A percentile compares a stretch with the other conserved stretches of the same genome.
These are phyloP conservation scores for Dioscorea cayenensis DNA, from an alignment of 116 monocot species.

Conservation along the genomic window DNA sequence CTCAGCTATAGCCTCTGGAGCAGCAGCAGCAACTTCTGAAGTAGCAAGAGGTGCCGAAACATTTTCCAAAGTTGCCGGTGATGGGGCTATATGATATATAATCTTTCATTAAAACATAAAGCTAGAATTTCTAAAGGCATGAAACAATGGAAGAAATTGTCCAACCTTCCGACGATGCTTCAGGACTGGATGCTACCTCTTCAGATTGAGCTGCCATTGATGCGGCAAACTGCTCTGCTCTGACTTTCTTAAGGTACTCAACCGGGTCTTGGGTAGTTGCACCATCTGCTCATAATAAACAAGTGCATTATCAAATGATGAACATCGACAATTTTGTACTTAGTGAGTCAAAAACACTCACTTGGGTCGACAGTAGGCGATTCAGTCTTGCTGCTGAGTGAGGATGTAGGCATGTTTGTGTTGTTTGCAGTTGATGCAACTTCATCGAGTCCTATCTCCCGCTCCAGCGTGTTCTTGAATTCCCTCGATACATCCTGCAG, in stretches of 20 bases:
- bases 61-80: neutral
- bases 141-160: neutral
- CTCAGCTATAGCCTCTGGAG: neutral
- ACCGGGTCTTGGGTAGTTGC: conserved; percentile 25
- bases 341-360: conserved; percentile 17
- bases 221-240: conserved; percentile 45
- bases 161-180: conserved; percentile 29
- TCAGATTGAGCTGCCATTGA: conserved; percentile 21
- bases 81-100: neutral
- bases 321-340: neutral
- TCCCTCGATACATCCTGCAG: conserved; percentile 90
- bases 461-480: conserved; percentile 90
- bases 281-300: conserved; percentile 30
- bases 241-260: conserved; percentile 53
- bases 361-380: conserved; percentile 48
- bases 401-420: conserved; percentile 22
- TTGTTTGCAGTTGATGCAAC: conserved; percentile 38
- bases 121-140: neutral
- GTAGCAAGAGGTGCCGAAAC: neutral
- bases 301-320: neutral
- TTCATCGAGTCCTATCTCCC: conserved; percentile 94
- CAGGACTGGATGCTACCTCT: conserved; percentile 7
- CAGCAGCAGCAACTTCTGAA: neutral
- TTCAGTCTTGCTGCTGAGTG: conserved; percentile 26
- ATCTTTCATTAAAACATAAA: neutral